phyloP scores from a whole-genome alignment of 805 yeast species.

The Ogataea paraovalis region DNA sequence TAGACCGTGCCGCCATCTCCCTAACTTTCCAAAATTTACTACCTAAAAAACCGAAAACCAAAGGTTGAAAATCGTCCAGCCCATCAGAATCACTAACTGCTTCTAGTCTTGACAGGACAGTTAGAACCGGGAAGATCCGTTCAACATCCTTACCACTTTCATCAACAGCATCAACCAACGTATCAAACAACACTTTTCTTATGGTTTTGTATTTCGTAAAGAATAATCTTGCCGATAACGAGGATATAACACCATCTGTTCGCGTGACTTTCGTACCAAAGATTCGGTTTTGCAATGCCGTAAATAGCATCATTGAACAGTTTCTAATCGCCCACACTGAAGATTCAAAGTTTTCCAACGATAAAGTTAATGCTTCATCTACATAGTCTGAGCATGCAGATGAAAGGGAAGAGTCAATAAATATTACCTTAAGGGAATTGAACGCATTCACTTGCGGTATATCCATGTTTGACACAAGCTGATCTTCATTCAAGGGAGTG shows the following conservation, averaged over 20 bases:
- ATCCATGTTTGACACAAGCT: constrained; percentile 46
- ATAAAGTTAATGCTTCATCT: constrained; percentile 53
- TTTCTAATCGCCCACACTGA: constrained; percentile 83
- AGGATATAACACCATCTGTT: constrained; percentile 28
- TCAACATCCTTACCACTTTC: constrained; percentile 41
- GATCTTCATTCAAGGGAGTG: constrained; percentile 37
- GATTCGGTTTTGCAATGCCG: constrained; percentile 74
- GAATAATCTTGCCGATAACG: constrained; percentile 50
- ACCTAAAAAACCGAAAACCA: constrained; percentile 45
- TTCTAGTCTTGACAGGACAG: constrained; percentile 66
- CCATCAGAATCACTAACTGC: constrained; percentile 53
- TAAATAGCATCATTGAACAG: constrained; percentile 90
- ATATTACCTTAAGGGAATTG: constrained; percentile 73
- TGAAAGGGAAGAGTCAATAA: constrained; percentile 67
- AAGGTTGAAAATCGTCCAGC: constrained; percentile 46
- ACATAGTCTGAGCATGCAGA: constrained; percentile 46
- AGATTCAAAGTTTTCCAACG: constrained; percentile 61
- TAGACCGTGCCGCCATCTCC: constrained; percentile 76
- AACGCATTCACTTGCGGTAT: constrained; percentile 93
- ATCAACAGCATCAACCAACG: constrained; percentile 32
- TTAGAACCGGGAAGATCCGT: constrained; percentile 69
- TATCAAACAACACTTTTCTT: constrained; percentile 42
- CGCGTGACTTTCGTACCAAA: constrained; percentile 54
- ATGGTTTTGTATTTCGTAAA: constrained; percentile 62
- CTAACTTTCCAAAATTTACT: constrained; percentile 76